Conservation (phyloP, 1,139 yeast species). For the Geotrichum fermentans region DNA sequence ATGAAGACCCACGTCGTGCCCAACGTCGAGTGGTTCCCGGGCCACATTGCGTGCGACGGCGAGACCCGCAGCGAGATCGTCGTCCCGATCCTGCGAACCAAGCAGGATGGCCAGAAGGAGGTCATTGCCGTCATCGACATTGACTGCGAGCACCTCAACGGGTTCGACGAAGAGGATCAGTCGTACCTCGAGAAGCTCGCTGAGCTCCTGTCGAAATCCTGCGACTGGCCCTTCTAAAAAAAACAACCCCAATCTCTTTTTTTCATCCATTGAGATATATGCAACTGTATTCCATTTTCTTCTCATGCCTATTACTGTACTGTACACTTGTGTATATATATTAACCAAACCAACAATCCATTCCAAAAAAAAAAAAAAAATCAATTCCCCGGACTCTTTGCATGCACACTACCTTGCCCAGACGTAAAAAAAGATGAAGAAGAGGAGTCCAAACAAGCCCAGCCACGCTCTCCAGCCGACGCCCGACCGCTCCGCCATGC, state of each 20-base stretch:
- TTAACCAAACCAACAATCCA: too few relatives aligned
- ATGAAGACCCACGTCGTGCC: conserved; percentile 64
- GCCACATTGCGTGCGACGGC: conserved; percentile 96
- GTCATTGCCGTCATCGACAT: conserved; percentile 78
- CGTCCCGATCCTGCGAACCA: conserved; percentile 60
- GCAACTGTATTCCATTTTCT: too few relatives aligned
- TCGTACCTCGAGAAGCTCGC: conserved; percentile 59
- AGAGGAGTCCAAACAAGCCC: conserved; percentile 55
- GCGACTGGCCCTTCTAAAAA: conserved; percentile 37
- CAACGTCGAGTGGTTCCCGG: conserved; percentile 74
- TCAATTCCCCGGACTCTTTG: not conserved
- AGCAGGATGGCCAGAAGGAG: conserved; percentile 37
- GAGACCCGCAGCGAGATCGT: conserved; percentile 91
- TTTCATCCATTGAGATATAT: too few relatives aligned
- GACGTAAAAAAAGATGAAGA: conserved; percentile 72
- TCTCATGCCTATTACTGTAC: too few relatives aligned
- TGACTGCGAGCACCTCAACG: conserved; percentile 63
- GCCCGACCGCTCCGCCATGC: conserved; percentile 79
- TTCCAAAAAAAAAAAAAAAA: not conserved
- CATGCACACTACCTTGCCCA: conserved; percentile 45
- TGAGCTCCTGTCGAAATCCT: conserved; percentile 45
- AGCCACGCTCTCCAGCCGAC: conserved; percentile 79
- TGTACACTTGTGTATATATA: not conserved
- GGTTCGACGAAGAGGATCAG: conserved; percentile 63
- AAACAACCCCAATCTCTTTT: too few relatives aligned